Evolutionary conservation across 2,329 filamentous ascomycete species (phyloP), one percentile per base, ranked within the genome.

Genomic region (Aspergillus fumigatus): DNA sequence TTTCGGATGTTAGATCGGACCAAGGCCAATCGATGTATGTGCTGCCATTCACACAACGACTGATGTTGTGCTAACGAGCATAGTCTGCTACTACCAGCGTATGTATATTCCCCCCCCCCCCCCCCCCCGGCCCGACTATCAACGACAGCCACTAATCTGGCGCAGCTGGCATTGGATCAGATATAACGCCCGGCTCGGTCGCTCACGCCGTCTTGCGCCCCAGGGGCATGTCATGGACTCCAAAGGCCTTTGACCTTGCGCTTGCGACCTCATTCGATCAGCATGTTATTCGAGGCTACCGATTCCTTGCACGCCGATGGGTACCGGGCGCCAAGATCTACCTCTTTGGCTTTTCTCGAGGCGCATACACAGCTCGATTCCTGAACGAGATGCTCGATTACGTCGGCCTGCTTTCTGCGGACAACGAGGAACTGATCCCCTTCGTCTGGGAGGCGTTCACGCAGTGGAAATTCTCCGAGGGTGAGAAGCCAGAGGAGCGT

Each of bases 1-100:
- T 76, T 72, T 59, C 70, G 72, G 6, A 73, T 75, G 70, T 62
- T 74, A 2, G 67, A 73, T 52, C 67, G 70, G 25, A 67, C 58
- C 19, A 69, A 71, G 23, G 53, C 59, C 3, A 50, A 63, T 41
- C 40, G 61, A 59, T 62, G 62, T 63, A 50, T 45, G 62, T 57
- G 17, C 4, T 48, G 10, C n/a, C 21, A 3, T 35, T 2, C 8
- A 38, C 17, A 21, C 1, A 10, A 35, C 17, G 4, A 23, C 2
- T 29, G 23, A 21, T 9, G 1, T 4, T 9, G 11, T 23, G 23
- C 45, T 55, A 14, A 50, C 26, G 10, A 1, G n/a, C 27, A n/a
- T 52, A 63, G 62, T 48, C 23, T 64, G 62, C 41, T 65, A 65
- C 48, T 65, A 65, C 35, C 62, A 65, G 35, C 62, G 62, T 65